phyloP scores from a whole-genome alignment of 2,329 filamentous ascomycete genomes.

The Diaporthe aspalathi region DNA sequence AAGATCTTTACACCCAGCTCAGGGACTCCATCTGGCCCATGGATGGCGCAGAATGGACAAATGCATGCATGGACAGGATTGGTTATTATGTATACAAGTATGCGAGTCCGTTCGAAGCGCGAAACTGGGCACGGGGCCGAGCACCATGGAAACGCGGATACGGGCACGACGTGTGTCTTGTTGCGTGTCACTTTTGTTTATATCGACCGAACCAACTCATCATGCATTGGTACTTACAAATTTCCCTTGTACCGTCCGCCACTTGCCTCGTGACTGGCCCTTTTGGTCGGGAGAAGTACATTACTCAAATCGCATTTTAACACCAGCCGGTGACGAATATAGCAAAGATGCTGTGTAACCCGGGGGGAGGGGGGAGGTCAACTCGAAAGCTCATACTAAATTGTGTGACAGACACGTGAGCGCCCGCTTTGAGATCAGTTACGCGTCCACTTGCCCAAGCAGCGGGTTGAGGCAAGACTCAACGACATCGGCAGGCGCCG shows the following conservation, averaged over 20 bases:
- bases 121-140: neutral
- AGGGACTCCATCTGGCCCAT: neutral
- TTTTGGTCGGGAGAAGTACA: neutral
- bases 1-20: neutral
- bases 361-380: too few relatives aligned
- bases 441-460: neutral
- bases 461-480: neutral
- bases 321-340: neutral
- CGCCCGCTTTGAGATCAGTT: too few relatives aligned
- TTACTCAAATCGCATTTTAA: neutral
- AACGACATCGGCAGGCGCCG: neutral
- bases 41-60: neutral
- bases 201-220: conserved; percentile 17
- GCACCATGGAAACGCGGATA: neutral
- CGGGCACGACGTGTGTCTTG: conserved; percentile 19
- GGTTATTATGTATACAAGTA: neutral
- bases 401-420: conserved; percentile 2
- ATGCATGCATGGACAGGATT: neutral
- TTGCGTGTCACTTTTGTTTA: conserved; percentile 22
- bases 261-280: neutral
- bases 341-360: neutral
- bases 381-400: neutral
- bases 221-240: neutral
- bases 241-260: neutral
- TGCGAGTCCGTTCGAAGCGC: neutral